These are phyloP conservation scores for Pseudogymnoascus sp. DNA, from an alignment of 2,329 filamentous ascomycete species.

Conservation along the genomic window DNA sequence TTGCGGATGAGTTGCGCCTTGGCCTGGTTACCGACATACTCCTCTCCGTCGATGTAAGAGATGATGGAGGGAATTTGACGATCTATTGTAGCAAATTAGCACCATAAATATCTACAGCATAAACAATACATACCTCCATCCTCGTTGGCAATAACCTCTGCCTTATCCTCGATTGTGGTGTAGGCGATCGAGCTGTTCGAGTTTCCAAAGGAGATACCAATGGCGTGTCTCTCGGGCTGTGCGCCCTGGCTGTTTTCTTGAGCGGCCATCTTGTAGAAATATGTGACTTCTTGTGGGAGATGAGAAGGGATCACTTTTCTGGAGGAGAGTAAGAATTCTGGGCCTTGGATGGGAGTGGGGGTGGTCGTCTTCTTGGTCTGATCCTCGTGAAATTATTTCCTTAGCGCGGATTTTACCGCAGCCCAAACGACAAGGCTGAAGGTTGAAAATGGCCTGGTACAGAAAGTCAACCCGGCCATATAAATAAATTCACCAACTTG, in stretches of 20 bases:
- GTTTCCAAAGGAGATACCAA: constrained; percentile 97
- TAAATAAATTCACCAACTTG: neutral
- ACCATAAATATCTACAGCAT: neutral
- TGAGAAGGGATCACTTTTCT: constrained; percentile 6
- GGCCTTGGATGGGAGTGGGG: constrained; percentile 5
- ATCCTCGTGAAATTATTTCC: constrained; percentile 11
- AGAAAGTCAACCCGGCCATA: neutral
- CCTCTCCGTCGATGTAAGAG: constrained; percentile 91
- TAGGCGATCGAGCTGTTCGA: constrained; percentile 96
- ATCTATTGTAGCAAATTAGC: constrained; percentile 45
- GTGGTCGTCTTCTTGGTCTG: constrained; percentile 1
- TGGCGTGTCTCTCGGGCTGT: constrained; percentile 58
- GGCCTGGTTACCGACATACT: constrained; percentile 93
- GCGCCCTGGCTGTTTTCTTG: constrained; percentile 16
- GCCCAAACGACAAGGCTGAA: constrained; percentile 9
- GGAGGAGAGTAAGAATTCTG: neutral
- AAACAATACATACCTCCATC: constrained; percentile 67
- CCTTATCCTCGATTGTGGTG: constrained; percentile 88
- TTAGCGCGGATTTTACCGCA: constrained; percentile 2
- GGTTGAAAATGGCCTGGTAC: neutral
- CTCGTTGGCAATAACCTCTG: constrained; percentile 97
- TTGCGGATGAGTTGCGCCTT: constrained; percentile 92
- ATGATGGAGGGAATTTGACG: constrained; percentile 93
- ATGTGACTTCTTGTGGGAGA: constrained; percentile 5
- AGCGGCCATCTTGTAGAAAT: constrained; percentile 24